phyloP scores from a whole-genome alignment of 1,284 basidiomycete genomes.

The Sutorius eximius region DNA sequence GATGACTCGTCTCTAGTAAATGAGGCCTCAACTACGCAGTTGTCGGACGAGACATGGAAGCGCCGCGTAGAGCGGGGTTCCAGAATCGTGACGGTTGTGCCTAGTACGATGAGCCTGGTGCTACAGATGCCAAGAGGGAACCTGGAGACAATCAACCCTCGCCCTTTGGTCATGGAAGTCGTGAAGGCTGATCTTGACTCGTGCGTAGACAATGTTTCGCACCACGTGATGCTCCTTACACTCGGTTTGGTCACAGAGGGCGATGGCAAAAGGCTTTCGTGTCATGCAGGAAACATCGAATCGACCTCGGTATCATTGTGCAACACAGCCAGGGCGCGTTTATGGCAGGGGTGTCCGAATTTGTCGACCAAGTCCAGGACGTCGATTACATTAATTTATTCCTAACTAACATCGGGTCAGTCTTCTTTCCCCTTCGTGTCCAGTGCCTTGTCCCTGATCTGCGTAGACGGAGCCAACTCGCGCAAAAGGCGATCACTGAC shows the following conservation, averaged over 20 bases:
- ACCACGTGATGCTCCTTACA: background rate
- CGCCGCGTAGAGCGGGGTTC: conserved; percentile 86
- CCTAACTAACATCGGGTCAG: conserved; percentile 81
- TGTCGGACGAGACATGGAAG: conserved; percentile 48
- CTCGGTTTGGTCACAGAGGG: conserved; percentile 40
- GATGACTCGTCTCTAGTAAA: conserved; percentile 27
- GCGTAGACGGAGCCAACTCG: conserved; percentile 51
- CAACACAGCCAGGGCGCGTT: conserved; percentile 78
- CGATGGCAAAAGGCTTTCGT: conserved; percentile 86
- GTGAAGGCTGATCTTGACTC: conserved; percentile 71
- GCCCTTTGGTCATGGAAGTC: conserved; percentile 87
- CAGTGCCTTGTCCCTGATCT: conserved; percentile 1
- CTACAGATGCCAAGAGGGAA: conserved; percentile 99
- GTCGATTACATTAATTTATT: conserved; percentile 95
- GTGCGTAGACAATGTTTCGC: conserved; percentile 46
- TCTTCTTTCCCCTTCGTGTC: conserved; percentile 10
- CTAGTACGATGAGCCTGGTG: conserved; percentile 86
- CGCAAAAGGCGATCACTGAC: conserved; percentile 59
- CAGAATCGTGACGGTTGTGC: conserved; percentile 81
- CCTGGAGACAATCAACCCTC: conserved; percentile 91
- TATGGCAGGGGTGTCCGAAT: conserved; percentile 57
- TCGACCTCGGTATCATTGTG: conserved; percentile 88
- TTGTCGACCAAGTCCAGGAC: conserved; percentile 85
- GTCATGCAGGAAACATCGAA: conserved; percentile 89
- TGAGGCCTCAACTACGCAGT: conserved; percentile 27